Evolutionary conservation across 176 grass and related monocot genomes (phyloP), one percentile per base, ranked within the genome.

Genomic region (Chloris gayana): DNA sequence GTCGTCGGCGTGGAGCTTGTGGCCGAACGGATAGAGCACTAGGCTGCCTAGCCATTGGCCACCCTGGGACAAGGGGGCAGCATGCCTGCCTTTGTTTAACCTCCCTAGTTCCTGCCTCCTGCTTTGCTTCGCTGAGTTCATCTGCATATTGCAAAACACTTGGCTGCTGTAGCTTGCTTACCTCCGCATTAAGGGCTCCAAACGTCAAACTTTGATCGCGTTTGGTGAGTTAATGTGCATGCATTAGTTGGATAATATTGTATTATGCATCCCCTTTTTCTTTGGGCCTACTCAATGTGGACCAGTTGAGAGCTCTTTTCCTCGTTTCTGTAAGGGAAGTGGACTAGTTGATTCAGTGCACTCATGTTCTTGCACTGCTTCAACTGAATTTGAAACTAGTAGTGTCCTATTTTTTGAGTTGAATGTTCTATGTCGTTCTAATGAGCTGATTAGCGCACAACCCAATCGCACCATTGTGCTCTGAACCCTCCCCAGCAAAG

Each of bases 11-110:
- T 77, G 87, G 47, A 42, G 73, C 57, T 59, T 59, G 83, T 86
- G 88, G 83, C 83, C 39, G 88, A 72, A 86, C 78, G 21, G 83
- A 89, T 86, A 86, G 67, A 78, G 78, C 88, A 86, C 88, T 44
- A 86, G 25, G 67, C 42, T 0, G 47, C 9, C 14, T 39, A 7
- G 78, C 73, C 88, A 89, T 89, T 89, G 83, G 88, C 24, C 72
- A 44, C 27, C 27, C 57, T 32, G 5, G 70, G 32, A 26, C 70
- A 84, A 75, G 68, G 58, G 77, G 77, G 67, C 29, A 74, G 63
- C 75, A 41, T 87, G 81, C 81, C 32, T 64, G 81, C 53, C 33
- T 70, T 84, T 64, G 53, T 84, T 84, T 64, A 70, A 72, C 63
- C 47, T 73, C 63, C 60, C 49, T 58, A 59, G 76, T 78, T 50